A percentile compares a stretch with the other conserved stretches of the same genome.
phyloP scores from a whole-genome alignment of 805 yeast genomes.

The Suhomyces sp. region DNA sequence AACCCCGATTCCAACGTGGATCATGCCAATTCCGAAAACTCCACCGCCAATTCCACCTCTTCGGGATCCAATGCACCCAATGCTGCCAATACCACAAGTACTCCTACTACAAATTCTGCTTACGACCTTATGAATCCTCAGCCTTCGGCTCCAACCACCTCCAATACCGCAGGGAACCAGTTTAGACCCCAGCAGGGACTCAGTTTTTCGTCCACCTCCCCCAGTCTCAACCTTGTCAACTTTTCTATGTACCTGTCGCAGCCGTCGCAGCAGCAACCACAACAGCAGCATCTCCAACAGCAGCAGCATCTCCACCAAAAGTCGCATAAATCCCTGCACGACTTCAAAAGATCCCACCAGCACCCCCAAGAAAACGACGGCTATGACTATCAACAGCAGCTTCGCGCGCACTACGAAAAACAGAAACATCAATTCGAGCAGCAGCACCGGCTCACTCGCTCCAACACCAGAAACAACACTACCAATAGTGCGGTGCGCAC shows the following conservation, averaged over 20 bases:
- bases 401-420: slow-evolving; percentile 23
- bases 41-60: slow-evolving; percentile 2
- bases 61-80: slow-evolving; percentile 6
- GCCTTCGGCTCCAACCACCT: slow-evolving; percentile 2
- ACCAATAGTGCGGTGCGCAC: neutral
- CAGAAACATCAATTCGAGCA: slow-evolving; percentile 17
- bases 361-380: slow-evolving; percentile 4
- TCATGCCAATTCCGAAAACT: slow-evolving; percentile 1
- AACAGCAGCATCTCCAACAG: slow-evolving; percentile 2
- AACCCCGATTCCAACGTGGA: neutral
- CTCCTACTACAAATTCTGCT: slow-evolving; percentile 6
- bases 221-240: slow-evolving; percentile 11
- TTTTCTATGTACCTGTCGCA: slow-evolving; percentile 11
- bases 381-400: slow-evolving; percentile 21
- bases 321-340: neutral
- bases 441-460: slow-evolving; percentile 5
- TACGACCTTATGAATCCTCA: slow-evolving; percentile 23
- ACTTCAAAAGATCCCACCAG: slow-evolving; percentile 1
- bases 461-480: slow-evolving; percentile 2
- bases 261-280: slow-evolving; percentile 4
- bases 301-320: slow-evolving; percentile 1
- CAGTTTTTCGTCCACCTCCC: slow-evolving; percentile 18
- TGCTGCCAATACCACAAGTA: slow-evolving; percentile 6
- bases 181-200: slow-evolving; percentile 27
- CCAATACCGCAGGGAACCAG: slow-evolving; percentile 15